Percentiles rank a stretch among this genome's conserved stretches.
phyloP scores from a whole-genome alignment of 768 basidiomycete species.

The Obba rivulosa region DNA sequence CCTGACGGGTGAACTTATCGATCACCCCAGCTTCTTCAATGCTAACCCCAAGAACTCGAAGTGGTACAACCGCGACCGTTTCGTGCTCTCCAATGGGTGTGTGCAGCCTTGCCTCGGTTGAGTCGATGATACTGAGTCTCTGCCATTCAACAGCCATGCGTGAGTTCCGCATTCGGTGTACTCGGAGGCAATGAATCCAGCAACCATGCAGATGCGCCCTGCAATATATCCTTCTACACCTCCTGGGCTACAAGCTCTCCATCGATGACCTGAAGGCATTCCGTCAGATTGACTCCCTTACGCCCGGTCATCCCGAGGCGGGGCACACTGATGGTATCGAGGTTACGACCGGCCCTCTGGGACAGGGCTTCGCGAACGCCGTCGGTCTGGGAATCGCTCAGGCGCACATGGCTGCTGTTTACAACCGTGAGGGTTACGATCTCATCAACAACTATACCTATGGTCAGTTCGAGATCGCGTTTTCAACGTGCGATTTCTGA shows the following conservation, averaged over 20 bases:
- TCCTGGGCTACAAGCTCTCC: slow-evolving; percentile 87
- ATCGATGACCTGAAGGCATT: slow-evolving; percentile 91
- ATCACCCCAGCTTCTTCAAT: slow-evolving; percentile 65
- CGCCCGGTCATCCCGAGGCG: slow-evolving; percentile 90
- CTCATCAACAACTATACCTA: slow-evolving; percentile 87
- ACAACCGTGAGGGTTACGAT: slow-evolving; percentile 81
- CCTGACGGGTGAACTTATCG: slow-evolving; percentile 12
- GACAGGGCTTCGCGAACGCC: slow-evolving; percentile 90
- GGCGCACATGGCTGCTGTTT: slow-evolving; percentile 84
- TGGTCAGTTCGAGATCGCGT: slow-evolving; percentile 36
- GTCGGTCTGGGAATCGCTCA: slow-evolving; percentile 93
- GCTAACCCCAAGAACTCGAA: slow-evolving; percentile 85
- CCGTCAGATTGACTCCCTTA: slow-evolving; percentile 85
- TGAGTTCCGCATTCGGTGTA: slow-evolving; percentile 34
- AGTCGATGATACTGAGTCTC: slow-evolving; percentile 10
- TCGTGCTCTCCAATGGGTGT: slow-evolving; percentile 93
- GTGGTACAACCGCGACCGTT: slow-evolving; percentile 96
- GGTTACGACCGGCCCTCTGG: slow-evolving; percentile 94
- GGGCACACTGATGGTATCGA: slow-evolving; percentile 73
- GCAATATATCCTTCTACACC: slow-evolving; percentile 88
- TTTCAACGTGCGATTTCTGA: not conserved
- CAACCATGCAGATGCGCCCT: slow-evolving; percentile 67
- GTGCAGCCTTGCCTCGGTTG: slow-evolving; percentile 20
- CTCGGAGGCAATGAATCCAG: not conserved
- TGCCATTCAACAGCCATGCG: slow-evolving; percentile 54